A percentile compares a stretch with the other conserved stretches of the same genome.
These are phyloP conservation scores for Eragrostis tef DNA, from an alignment of 202 grass and related monocot species.

Conservation along the genomic window DNA sequence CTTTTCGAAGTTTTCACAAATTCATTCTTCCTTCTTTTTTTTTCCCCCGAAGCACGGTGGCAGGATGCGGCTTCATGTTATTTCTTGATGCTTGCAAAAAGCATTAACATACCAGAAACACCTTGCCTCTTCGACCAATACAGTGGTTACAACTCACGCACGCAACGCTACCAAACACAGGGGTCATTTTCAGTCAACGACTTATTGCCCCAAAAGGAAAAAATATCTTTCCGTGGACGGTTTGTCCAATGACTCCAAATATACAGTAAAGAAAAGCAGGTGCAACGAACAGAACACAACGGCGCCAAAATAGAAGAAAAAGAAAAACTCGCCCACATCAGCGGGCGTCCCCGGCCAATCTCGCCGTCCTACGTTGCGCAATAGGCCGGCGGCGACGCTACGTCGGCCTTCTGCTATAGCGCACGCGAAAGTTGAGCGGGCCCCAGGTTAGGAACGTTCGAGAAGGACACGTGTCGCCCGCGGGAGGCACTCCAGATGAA, in stretches of 20 bases:
- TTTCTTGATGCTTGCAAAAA: background rate
- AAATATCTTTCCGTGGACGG: conserved; percentile 31
- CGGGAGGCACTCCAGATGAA: no score
- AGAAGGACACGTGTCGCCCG: conserved; percentile 43
- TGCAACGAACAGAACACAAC: background rate
- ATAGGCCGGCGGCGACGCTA: background rate
- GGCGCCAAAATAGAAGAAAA: background rate
- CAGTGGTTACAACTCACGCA: background rate
- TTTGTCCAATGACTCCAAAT: background rate
- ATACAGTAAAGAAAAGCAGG: background rate
- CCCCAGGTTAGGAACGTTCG: conserved; percentile 17
- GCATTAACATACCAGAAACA: background rate
- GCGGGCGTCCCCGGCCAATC: background rate
- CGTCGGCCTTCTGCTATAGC: background rate
- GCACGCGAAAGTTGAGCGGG: background rate
- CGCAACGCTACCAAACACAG: background rate
- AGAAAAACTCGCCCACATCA: background rate
- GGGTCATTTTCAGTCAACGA: background rate
- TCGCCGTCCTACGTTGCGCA: background rate
- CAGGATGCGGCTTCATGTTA: no score
- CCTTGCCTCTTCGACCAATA: background rate
- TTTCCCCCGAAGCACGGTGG: no score
- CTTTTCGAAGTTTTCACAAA: no score
- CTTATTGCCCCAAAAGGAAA: background rate
- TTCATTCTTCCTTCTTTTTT: no score